Evolutionary conservation across 495 filamentous ascomycete genomes (phyloP), one percentile per base, ranked within the genome.

Genomic region (Letharia columbiana): DNA sequence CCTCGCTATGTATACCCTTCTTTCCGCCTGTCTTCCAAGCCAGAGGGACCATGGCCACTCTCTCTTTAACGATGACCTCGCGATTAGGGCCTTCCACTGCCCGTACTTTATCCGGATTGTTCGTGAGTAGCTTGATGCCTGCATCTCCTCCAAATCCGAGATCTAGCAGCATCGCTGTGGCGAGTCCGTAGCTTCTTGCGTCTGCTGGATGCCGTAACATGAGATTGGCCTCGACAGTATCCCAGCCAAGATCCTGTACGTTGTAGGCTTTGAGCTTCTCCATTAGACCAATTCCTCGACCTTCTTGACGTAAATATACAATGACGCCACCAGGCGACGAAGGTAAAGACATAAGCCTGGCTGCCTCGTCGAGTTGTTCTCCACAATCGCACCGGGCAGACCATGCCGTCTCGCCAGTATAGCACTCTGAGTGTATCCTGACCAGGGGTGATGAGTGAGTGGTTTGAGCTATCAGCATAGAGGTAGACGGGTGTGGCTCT

Each of bases 261-360:
- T 98, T 98, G 74, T 98, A 98, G 17, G 94, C 94, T 78, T 98
- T 98, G 20, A 98, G 80, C 76, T 98, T 98, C 78, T 96, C 92
- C 4, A 89, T 87, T 9, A 98, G 81, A 2, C 94, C 94, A 67
- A 98, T 98, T 0, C 94, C 94, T 7, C 94, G 89, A 10, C 94
- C 94, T 77, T 98, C 94, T 77, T 98, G 94, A 10, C 94, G 86
- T 6, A 98, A 80, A 72, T 98, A 99, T 64, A 99, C 86, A 68
- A 99, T 96, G 11, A 95, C 89, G 31, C 94, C 94, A 1, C 92
- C 92, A 0, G 83, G 80, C 3, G 83, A 84, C 44, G 77, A 75
- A 6, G 84, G 83, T n/a, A 96, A 77, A 9, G 91, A 90, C 94
- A 99, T 98, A 11, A 98, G 77, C 20, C 94, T 81, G 3, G 93